Evolutionary conservation across 1,284 basidiomycete species (phyloP).

Genomic region (Spongispora temasekensis): DNA sequence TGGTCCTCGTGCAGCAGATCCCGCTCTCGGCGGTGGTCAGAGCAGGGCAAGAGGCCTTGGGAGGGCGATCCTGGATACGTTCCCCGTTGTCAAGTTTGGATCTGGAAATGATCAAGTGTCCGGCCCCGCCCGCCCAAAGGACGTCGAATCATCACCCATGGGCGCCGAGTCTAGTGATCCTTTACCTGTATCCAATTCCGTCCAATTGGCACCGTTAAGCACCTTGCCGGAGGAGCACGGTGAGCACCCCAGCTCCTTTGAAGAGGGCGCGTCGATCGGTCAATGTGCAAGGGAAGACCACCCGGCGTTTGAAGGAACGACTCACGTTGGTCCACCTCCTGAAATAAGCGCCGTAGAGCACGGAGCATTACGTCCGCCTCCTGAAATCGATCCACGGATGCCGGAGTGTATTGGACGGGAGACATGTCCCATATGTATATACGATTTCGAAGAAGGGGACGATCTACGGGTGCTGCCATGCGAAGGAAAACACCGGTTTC

Average conservation of each 20-base stretch:
- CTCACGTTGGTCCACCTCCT: slow-evolving; percentile 8
- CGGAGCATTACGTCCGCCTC: slow-evolving; percentile 1
- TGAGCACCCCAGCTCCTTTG: background rate
- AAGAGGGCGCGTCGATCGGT: background rate
- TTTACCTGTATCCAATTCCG: slow-evolving; percentile 6
- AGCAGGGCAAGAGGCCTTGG: slow-evolving; percentile 80
- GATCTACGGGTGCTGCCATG: slow-evolving; percentile 88
- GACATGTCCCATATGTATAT: slow-evolving; percentile 91
- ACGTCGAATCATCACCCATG: slow-evolving; percentile 32
- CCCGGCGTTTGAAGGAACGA: slow-evolving; percentile 1
- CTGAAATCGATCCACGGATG: slow-evolving; percentile 43
- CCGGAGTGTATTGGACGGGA: slow-evolving; percentile 74
- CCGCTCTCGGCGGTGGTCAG: slow-evolving; percentile 52
- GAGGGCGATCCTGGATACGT: slow-evolving; percentile 90
- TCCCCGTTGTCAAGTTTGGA: slow-evolving; percentile 89
- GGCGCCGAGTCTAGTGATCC: background rate
- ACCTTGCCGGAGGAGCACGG: background rate
- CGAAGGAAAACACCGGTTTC: slow-evolving; percentile 86
- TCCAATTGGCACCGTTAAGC: slow-evolving; percentile 14
- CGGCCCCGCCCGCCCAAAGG: slow-evolving; percentile 27
- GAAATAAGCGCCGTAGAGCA: slow-evolving; percentile 3
- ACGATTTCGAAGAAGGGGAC: slow-evolving; percentile 92
- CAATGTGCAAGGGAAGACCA: slow-evolving; percentile 4
- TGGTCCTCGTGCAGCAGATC: slow-evolving; percentile 63
- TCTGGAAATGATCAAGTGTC: slow-evolving; percentile 14